Conservation (phyloP, 1,139 yeast genomes). For the Lodderomyces jiufengensis region DNA sequence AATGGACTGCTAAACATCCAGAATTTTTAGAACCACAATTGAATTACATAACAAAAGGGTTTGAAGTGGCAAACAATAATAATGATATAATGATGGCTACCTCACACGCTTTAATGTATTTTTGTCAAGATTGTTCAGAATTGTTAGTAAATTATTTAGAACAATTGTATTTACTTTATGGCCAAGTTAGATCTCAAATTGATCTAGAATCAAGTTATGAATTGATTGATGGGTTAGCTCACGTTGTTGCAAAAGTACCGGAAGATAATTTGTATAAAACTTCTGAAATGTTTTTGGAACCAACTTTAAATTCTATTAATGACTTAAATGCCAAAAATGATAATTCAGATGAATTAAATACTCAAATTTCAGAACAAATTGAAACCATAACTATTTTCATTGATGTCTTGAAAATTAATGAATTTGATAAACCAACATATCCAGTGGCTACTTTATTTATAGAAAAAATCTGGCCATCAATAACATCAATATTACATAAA, state of each 20-base stretch:
- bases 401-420: conserved; percentile 48
- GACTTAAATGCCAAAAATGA: conserved; percentile 21
- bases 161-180: conserved; percentile 74
- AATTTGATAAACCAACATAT: conserved; percentile 33
- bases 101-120: conserved; percentile 89
- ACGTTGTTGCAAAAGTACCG: conserved; percentile 62
- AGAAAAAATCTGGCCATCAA: conserved; percentile 56
- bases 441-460: conserved; percentile 60
- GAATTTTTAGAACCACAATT: conserved; percentile 78
- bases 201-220: conserved; percentile 74
- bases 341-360: conserved; percentile 18
- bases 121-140: conserved; percentile 85
- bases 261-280: conserved; percentile 33
- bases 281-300: conserved; percentile 57
- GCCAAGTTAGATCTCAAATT: conserved; percentile 52
- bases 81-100: conserved; percentile 77
- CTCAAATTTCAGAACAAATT: conserved; percentile 66
- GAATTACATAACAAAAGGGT: conserved; percentile 79
- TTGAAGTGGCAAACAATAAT: conserved; percentile 34
- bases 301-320: conserved; percentile 55
- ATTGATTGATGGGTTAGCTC: conserved; percentile 86
- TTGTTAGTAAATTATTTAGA: conserved; percentile 67
- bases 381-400: conserved; percentile 74
- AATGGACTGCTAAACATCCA: conserved; percentile 89
- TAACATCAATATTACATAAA: conserved; percentile 45